These are phyloP conservation scores for Apiospora pterosperma DNA, from an alignment of 2,329 filamentous ascomycete genomes.

Conservation along the genomic window DNA sequence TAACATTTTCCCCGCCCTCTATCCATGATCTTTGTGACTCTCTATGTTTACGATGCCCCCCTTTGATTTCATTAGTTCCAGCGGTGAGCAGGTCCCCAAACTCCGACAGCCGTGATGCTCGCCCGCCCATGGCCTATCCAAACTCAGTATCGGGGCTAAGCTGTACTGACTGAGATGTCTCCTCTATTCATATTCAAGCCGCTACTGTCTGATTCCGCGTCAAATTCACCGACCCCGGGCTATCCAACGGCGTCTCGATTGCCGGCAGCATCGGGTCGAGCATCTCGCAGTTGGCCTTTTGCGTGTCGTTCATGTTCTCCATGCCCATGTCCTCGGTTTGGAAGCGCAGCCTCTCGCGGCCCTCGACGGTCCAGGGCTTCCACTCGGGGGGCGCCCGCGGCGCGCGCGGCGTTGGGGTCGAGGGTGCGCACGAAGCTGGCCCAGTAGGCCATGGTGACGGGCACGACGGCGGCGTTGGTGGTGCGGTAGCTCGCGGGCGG, in stretches of 20 bases:
- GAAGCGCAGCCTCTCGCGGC: background rate
- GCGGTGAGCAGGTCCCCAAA: too few species aligned
- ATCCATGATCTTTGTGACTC: too few species aligned
- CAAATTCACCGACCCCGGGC: background rate
- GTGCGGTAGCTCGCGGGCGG: conserved; percentile 3
- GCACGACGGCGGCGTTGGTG: conserved; percentile 5
- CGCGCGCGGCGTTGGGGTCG: conserved; percentile 10
- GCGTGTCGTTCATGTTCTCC: conserved; percentile 1
- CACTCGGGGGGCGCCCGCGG: conserved; percentile 9
- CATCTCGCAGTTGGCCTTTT: background rate
- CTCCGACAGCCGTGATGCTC: too few species aligned
- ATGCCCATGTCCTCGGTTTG: background rate
- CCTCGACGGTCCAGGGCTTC: conserved; percentile 9
- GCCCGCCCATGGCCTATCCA: too few species aligned
- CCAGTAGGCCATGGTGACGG: conserved; percentile 14
- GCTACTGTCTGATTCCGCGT: background rate
- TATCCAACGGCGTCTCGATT: background rate
- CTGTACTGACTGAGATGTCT: too few species aligned
- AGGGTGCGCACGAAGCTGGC: conserved; percentile 12
- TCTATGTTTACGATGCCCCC: too few species aligned
- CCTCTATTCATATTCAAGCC: background rate
- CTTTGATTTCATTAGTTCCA: too few species aligned
- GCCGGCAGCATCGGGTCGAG: background rate
- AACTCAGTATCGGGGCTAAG: too few species aligned
- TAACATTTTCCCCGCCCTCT: too few species aligned